Percentiles rank a stretch among this genome's conserved stretches.
These are phyloP conservation scores for Leccinum fallax DNA, from an alignment of 1,284 basidiomycete species.

Conservation along the genomic window DNA sequence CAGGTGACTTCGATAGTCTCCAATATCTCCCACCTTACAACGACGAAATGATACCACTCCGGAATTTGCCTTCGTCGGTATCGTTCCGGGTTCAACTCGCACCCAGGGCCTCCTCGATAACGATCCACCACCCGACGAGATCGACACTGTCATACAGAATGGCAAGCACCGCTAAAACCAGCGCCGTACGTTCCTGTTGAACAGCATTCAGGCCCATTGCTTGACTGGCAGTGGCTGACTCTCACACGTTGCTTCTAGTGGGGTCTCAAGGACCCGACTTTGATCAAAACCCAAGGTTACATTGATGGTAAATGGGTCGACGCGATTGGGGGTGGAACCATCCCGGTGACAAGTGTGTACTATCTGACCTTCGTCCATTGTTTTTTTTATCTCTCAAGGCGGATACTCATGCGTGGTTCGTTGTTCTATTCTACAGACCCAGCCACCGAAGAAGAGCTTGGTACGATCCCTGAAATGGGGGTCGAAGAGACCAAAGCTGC, in stretches of 20 bases:
- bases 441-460: constrained; percentile 78
- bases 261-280: constrained; percentile 72
- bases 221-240: neutral
- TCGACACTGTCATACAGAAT: constrained; percentile 31
- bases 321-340: constrained; percentile 69
- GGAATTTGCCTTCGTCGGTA: constrained; percentile 15
- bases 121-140: constrained; percentile 1
- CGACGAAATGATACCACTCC: constrained; percentile 17
- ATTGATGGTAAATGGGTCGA: constrained; percentile 86
- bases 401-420: constrained; percentile 4
- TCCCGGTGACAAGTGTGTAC: constrained; percentile 74
- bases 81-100: constrained; percentile 22
- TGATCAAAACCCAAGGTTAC: constrained; percentile 76
- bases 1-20: constrained; percentile 6
- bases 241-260: constrained; percentile 44
- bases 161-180: constrained; percentile 35
- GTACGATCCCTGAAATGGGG: constrained; percentile 86
- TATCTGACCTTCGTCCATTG: neutral
- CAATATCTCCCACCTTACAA: neutral
- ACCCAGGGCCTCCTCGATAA: constrained; percentile 14
- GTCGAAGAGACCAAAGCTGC: constrained; percentile 79
- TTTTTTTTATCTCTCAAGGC: neutral
- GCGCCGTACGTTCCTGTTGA: constrained; percentile 20
- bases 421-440: constrained; percentile 61
- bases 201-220: neutral